Conservation (phyloP, 768 basidiomycete genomes). For the Lactarius deliciosus region DNA sequence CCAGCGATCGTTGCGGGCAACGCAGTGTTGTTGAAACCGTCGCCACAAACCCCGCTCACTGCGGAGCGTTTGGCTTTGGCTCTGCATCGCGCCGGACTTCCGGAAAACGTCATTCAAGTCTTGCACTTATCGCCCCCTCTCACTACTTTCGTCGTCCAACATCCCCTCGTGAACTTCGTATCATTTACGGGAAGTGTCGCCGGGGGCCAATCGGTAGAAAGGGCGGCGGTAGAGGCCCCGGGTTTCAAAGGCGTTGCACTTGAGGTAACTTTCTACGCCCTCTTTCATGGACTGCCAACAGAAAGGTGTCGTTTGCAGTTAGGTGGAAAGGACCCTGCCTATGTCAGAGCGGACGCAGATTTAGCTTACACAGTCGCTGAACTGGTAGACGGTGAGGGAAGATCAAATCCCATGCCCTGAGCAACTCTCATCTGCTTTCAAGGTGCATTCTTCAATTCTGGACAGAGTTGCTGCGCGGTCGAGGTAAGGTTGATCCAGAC, state of each 20-base stretch:
- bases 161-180: constrained; percentile 73
- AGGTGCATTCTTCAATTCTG: constrained; percentile 96
- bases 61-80: constrained; percentile 78
- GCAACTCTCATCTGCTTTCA: constrained; percentile 12
- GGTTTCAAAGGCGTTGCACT: constrained; percentile 87
- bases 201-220: constrained; percentile 72
- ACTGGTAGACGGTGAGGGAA: constrained; percentile 77
- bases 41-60: constrained; percentile 90
- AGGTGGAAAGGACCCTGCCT: constrained; percentile 97
- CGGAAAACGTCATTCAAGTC: constrained; percentile 69
- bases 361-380: constrained; percentile 79
- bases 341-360: constrained; percentile 86
- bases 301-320: constrained; percentile 50
- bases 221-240: constrained; percentile 58
- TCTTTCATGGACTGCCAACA: background rate
- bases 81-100: constrained; percentile 75
- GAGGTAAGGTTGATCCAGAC: constrained; percentile 50
- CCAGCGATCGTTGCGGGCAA: constrained; percentile 93
- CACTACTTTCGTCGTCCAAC: constrained; percentile 58
- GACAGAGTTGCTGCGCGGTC: constrained; percentile 93
- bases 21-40: constrained; percentile 88
- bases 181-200: constrained; percentile 89
- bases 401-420: background rate
- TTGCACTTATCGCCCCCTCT: constrained; percentile 69
- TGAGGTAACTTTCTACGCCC: constrained; percentile 53